Evolutionary conservation across 306 rosid genomes (phyloP).

Genomic region (Dryas alaskensis): DNA sequence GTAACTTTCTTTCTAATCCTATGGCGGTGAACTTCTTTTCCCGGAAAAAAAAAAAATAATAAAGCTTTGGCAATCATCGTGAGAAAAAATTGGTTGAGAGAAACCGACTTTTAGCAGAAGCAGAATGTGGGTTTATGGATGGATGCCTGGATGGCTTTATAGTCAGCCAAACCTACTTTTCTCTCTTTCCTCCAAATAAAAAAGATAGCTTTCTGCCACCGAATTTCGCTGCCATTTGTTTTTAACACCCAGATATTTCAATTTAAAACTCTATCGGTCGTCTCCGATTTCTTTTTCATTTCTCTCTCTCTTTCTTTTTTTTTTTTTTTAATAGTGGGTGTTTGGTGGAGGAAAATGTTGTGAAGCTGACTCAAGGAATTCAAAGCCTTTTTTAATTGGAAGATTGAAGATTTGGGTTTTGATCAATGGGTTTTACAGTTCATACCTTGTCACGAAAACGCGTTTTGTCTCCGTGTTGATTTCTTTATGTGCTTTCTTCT

Average conservation of each 20-base stretch:
- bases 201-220: conserved; percentile 29
- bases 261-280: neutral
- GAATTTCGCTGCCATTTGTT: conserved; percentile 33
- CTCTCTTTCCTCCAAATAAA: conserved; percentile 16
- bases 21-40: neutral
- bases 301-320: neutral
- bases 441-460: conserved; percentile 73
- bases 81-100: conserved; percentile 20
- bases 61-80: neutral
- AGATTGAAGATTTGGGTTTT: conserved; percentile 39
- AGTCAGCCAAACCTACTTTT: conserved; percentile 43
- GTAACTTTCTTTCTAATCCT: neutral
- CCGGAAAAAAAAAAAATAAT: neutral
- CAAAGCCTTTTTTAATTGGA: conserved; percentile 24
- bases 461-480: conserved; percentile 59
- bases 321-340: conserved; percentile 27
- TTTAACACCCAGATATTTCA: neutral
- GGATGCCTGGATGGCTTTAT: conserved; percentile 34
- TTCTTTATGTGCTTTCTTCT: conserved; percentile 9
- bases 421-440: conserved; percentile 68
- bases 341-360: conserved; percentile 45
- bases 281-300: no score
- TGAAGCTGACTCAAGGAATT: conserved; percentile 34
- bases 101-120: conserved; percentile 54
- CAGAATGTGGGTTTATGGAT: conserved; percentile 42